phyloP scores from a whole-genome alignment of 2,329 filamentous ascomycete genomes.

The Biscogniauxia marginata region DNA sequence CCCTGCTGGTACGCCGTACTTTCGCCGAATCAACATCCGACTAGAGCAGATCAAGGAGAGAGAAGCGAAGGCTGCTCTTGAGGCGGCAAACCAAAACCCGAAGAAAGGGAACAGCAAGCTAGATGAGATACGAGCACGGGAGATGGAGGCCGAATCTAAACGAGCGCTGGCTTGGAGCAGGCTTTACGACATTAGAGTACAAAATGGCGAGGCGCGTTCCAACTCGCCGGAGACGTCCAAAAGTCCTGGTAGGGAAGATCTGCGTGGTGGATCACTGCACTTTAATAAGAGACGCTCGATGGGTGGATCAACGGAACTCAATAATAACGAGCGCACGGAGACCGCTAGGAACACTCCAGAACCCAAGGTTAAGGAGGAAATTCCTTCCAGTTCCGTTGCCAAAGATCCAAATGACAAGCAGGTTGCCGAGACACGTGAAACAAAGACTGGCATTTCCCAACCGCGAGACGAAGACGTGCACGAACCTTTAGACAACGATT shows the following conservation, averaged over 20 bases:
- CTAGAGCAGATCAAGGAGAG: conserved; percentile 36
- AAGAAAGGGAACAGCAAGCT: conserved; percentile 42
- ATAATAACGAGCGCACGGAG: neutral
- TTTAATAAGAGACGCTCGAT: conserved; percentile 1
- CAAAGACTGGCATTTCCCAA: conserved; percentile 13
- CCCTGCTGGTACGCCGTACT: conserved; percentile 13
- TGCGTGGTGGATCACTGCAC: conserved; percentile 8
- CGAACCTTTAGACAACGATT: conserved; percentile 36
- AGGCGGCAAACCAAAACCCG: conserved; percentile 5
- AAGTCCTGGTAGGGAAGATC: conserved; percentile 29
- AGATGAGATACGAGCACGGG: conserved; percentile 47
- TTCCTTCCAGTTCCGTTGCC: conserved; percentile 7
- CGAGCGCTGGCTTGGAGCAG: conserved; percentile 48
- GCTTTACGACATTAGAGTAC: conserved; percentile 53
- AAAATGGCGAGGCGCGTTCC: conserved; percentile 43
- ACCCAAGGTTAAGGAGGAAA: conserved; percentile 6
- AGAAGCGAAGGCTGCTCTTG: conserved; percentile 30
- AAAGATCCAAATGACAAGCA: conserved; percentile 3
- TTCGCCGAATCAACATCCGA: conserved; percentile 33
- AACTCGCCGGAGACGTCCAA: conserved; percentile 41
- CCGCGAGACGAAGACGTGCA: conserved; percentile 9
- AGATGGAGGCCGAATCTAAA: conserved; percentile 44
- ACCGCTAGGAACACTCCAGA: conserved; percentile 2
- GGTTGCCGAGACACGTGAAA: conserved; percentile 1
- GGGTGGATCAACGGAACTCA: conserved; percentile 3